Evolutionary conservation across 352 stramenopile species (phyloP).

Genomic region (Globisporangium viniferum): DNA sequence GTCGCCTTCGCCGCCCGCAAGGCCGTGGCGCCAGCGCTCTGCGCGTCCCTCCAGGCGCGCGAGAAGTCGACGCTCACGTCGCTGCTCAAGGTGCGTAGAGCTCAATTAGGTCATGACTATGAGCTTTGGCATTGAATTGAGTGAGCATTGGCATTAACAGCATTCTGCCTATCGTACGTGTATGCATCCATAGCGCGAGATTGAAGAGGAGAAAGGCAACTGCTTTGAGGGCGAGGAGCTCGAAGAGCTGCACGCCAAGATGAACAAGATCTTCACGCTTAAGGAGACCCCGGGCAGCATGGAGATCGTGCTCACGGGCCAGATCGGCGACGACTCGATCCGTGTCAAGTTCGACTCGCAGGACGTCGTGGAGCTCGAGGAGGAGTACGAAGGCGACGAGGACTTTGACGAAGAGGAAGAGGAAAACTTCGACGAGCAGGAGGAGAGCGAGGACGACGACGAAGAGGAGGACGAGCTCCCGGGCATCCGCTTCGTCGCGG

Average conservation of each 20-base stretch:
- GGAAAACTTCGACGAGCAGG: conserved; percentile 27
- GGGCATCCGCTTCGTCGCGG: conserved; percentile 73
- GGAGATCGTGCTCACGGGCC: conserved; percentile 58
- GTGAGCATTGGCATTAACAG: not conserved
- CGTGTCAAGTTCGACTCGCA: conserved; percentile 81
- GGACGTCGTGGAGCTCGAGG: conserved; percentile 67
- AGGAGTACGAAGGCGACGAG: conserved; percentile 54
- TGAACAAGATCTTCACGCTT: conserved; percentile 66
- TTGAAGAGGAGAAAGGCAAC: conserved; percentile 83
- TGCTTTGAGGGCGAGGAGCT: conserved; percentile 75
- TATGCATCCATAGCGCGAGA: conserved; percentile 45
- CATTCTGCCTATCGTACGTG: not conserved
- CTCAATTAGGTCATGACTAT: not conserved
- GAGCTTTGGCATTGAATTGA: not conserved
- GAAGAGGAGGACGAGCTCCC: conserved; percentile 67
- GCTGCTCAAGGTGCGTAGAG: conserved; percentile 30
- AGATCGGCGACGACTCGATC: conserved; percentile 50
- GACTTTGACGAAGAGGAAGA: conserved; percentile 45
- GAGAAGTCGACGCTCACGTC: conserved; percentile 50
- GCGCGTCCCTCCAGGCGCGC: conserved; percentile 41
- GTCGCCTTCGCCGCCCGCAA: conserved; percentile 15
- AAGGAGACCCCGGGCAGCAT: conserved; percentile 59
- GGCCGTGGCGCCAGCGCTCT: conserved; percentile 16
- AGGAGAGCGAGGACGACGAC: conserved; percentile 44
- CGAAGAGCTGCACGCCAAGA: conserved; percentile 60